A percentile compares a stretch with the other conserved stretches of the same genome.
These are phyloP conservation scores for Croton setiger DNA, from an alignment of 441 rosid genomes.

Conservation along the genomic window DNA sequence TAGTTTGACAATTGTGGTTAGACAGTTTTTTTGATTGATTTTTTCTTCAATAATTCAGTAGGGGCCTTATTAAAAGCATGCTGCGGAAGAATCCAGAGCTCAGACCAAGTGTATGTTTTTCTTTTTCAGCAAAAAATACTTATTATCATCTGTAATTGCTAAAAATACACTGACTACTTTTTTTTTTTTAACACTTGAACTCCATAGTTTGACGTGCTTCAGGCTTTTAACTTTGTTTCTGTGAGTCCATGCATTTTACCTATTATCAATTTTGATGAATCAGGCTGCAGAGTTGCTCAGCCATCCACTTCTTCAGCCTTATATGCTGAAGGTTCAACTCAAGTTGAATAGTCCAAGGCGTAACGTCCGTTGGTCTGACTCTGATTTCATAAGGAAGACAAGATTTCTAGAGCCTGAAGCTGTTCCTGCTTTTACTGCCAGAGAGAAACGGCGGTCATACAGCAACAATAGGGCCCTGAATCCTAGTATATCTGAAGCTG, in stretches of 20 bases:
- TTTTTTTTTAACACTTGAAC: too few relatives aligned
- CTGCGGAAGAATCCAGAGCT: conserved; percentile 98
- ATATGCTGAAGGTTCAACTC: conserved; percentile 54
- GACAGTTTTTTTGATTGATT: conserved; percentile 1
- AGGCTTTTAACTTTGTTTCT: neutral
- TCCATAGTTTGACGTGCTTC: neutral
- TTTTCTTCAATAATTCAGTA: conserved; percentile 49
- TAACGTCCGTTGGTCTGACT: conserved; percentile 46
- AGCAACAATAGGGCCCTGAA: conserved; percentile 62
- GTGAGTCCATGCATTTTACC: neutral
- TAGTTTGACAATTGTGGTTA: too few relatives aligned
- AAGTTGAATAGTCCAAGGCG: conserved; percentile 64
- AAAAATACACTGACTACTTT: too few relatives aligned
- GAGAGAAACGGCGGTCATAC: conserved; percentile 48
- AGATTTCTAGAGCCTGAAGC: conserved; percentile 44
- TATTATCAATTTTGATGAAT: conserved; percentile 3
- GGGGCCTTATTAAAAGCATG: conserved; percentile 94
- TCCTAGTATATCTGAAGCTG: conserved; percentile 74
- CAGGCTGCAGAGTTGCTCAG: conserved; percentile 87
- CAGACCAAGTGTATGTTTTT: conserved; percentile 77
- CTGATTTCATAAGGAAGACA: conserved; percentile 46
- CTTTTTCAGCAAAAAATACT: too few relatives aligned
- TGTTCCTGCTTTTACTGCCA: conserved; percentile 20
- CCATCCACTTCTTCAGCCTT: conserved; percentile 69
- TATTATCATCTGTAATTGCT: too few relatives aligned